These are phyloP conservation scores for Heterobasidion annosum DNA, from an alignment of 1,284 basidiomycete species.

Conservation along the genomic window DNA sequence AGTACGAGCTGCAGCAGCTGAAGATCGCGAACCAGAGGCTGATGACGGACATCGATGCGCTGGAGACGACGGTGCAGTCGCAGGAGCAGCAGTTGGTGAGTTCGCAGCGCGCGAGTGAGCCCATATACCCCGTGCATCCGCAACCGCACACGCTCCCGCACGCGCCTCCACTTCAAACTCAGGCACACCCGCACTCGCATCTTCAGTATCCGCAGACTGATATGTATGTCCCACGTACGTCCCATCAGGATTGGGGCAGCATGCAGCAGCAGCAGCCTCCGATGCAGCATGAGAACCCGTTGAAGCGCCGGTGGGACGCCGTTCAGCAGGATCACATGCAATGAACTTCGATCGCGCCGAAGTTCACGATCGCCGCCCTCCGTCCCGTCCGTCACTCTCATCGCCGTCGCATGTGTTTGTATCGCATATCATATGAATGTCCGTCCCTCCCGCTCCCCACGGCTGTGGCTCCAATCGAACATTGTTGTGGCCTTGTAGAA, in stretches of 20 bases:
- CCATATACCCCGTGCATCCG: neutral
- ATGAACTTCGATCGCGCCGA: too few species aligned
- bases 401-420: too few species aligned
- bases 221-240: too few species aligned
- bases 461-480: neutral
- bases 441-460: neutral
- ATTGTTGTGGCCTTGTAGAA: neutral
- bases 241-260: neutral
- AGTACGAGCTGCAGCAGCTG: constrained; percentile 86
- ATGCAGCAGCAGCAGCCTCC: neutral
- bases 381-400: too few species aligned
- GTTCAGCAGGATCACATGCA: neutral
- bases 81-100: neutral
- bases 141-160: neutral
- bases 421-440: neutral
- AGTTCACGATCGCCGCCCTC: too few species aligned
- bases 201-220: too few species aligned
- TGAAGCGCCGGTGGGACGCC: neutral
- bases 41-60: constrained; percentile 53
- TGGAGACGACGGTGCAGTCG: constrained; percentile 27
- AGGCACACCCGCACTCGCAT: neutral
- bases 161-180: neutral
- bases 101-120: neutral
- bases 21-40: constrained; percentile 67
- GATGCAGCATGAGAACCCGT: neutral